These are phyloP conservation scores for Circinella minor DNA, from an alignment of 371 early-diverging fungal species.

Conservation along the genomic window DNA sequence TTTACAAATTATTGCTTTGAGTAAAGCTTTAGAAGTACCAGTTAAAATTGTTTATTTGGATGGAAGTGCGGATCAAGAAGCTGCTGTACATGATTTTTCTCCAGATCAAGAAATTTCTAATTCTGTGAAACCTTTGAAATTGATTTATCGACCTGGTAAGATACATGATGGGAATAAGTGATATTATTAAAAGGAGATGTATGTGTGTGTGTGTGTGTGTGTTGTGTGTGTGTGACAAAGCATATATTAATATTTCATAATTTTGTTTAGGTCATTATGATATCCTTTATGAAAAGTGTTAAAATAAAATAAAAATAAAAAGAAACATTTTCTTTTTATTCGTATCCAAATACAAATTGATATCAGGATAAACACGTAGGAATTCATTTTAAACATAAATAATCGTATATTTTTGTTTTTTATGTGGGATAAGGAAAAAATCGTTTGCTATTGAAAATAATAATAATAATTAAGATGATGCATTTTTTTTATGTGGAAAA, in stretches of 20 bases:
- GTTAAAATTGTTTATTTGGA: slow-evolving; percentile 71
- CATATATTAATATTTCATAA: neutral
- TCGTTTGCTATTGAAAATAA: too few relatives aligned
- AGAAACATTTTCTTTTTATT: too few relatives aligned
- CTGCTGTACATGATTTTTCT: slow-evolving; percentile 59
- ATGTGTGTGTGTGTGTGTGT: too few relatives aligned
- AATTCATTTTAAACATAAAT: too few relatives aligned
- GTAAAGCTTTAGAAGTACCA: slow-evolving; percentile 59
- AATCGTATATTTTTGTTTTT: too few relatives aligned
- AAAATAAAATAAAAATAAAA: neutral
- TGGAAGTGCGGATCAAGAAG: slow-evolving; percentile 51
- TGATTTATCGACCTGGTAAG: slow-evolving; percentile 54
- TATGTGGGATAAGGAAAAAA: too few relatives aligned
- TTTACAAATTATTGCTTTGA: slow-evolving; percentile 69
- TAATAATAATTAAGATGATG: too few relatives aligned
- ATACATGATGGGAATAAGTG: neutral
- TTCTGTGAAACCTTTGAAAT: slow-evolving; percentile 31
- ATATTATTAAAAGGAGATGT: too few relatives aligned
- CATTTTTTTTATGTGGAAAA: too few relatives aligned
- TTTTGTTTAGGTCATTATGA: slow-evolving; percentile 3
- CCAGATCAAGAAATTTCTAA: slow-evolving; percentile 37
- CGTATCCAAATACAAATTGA: too few relatives aligned
- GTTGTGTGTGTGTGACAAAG: too few relatives aligned
- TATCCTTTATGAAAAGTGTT: slow-evolving; percentile 5
- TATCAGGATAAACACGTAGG: too few relatives aligned